Evolutionary conservation across 140 eudicot species (phyloP), one percentile per base, ranked within the genome.

Genomic region (Flaveria floridana): DNA sequence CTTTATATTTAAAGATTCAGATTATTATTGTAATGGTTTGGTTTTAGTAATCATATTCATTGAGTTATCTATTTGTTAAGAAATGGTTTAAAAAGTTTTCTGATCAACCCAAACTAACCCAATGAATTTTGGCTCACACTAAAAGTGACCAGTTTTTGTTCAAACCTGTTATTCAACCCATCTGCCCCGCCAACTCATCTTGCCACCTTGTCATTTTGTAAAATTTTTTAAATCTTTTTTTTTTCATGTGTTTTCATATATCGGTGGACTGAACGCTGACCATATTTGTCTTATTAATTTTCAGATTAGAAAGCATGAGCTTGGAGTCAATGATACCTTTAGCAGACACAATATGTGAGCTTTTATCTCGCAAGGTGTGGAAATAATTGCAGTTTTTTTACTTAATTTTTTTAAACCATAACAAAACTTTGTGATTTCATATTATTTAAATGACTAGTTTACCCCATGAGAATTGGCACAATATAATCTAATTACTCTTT

Each of bases 331-430:
- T 78, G 58, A 80, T 90, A 78, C 96, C 97, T 59, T 81, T 91
- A 81, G 85, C 88, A 28, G 86, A 84, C 78, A 87, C 87, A 15
- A 82, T 89, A 56, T 85, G 85, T 3, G 89, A 85, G 85, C 85
- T 90, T 70, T 74, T 90, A 73, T 81, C 81, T 69, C 84, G 81
- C 69, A 94, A 94, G 97, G 99, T 90, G 85, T 51, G 75, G 65
- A 47, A 74, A 56, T 61, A 46, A 13, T 42, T 58, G 23, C 78
- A 21, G 61, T 42, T 48, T 15, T 15, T 13, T 3, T 14, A 13
- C 2, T 6, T 42, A 19, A 15, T 39, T 55, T 55, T 4, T 8
- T 1, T 30, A 19, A 11, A 20, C 3, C 15, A 2, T 30, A 25
- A 46, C 47, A 74, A 41, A 7, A 6, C 42, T 39, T 14, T 58